Conservation (phyloP, 257 asterid species). For the Mitragyna speciosa region DNA sequence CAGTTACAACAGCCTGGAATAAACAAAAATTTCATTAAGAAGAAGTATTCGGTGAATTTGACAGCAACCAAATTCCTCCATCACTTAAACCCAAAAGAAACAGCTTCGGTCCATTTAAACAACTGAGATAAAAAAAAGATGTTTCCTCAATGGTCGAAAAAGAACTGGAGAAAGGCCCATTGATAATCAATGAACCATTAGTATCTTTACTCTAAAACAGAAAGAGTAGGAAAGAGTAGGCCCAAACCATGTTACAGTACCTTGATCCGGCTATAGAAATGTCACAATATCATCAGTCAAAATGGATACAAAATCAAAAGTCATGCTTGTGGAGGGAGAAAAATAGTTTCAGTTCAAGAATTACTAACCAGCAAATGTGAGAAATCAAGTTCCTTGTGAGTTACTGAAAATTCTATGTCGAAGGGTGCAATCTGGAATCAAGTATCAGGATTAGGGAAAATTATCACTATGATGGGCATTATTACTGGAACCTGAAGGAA, state of each 20-base stretch:
- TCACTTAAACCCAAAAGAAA: background rate
- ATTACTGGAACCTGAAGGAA: constrained; percentile 18
- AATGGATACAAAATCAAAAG: background rate
- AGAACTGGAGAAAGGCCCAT: background rate
- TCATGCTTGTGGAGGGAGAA: background rate
- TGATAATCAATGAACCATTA: background rate
- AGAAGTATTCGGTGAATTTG: background rate
- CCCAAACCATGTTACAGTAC: background rate
- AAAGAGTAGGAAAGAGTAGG: background rate
- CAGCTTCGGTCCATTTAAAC: background rate
- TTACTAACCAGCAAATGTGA: constrained; percentile 89
- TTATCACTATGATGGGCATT: background rate
- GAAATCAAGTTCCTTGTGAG: constrained; percentile 99
- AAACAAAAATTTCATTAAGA: background rate
- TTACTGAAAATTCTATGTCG: constrained; percentile 94
- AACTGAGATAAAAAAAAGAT: background rate
- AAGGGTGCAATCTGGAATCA: constrained; percentile 92
- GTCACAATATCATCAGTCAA: background rate
- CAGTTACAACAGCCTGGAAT: background rate
- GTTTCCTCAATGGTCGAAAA: background rate
- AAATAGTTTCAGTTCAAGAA: constrained; percentile 16
- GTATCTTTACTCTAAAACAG: background rate
- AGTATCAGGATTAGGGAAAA: constrained; percentile 29
- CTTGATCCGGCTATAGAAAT: background rate
- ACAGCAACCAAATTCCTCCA: background rate